These are phyloP conservation scores for Bassia scoparia DNA, from an alignment of 148 eudicot species.

Conservation along the genomic window DNA sequence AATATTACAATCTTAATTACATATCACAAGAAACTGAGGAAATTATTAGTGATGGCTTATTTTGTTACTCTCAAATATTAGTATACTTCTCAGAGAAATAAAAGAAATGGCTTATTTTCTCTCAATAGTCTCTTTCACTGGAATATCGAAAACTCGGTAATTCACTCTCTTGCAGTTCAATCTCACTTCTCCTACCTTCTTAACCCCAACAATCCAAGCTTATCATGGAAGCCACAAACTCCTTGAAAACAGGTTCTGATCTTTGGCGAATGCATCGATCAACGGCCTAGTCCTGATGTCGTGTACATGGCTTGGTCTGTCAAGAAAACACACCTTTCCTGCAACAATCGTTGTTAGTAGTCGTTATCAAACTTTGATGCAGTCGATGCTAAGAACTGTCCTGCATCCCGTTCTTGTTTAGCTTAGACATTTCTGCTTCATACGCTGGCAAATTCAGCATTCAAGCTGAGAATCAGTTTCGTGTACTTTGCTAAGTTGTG, in stretches of 20 bases:
- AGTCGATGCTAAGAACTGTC: constrained; percentile 56
- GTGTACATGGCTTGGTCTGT: constrained; percentile 48
- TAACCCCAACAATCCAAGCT: constrained; percentile 54
- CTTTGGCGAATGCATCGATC: constrained; percentile 52
- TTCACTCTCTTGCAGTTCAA: constrained; percentile 44
- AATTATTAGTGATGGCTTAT: background rate
- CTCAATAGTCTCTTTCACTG: background rate
- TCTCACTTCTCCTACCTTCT: constrained; percentile 47
- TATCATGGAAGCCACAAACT: constrained; percentile 56
- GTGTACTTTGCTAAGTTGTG: constrained; percentile 43
- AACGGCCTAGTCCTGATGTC: constrained; percentile 47
- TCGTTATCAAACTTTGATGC: constrained; percentile 52
- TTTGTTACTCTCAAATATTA: background rate
- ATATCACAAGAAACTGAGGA: background rate
- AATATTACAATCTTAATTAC: background rate
- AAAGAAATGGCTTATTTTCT: constrained; percentile 14
- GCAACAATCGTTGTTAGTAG: constrained; percentile 41
- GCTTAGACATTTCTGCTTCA: constrained; percentile 45
- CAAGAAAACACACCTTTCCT: constrained; percentile 53
- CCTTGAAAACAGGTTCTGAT: constrained; percentile 50
- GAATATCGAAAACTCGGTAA: constrained; percentile 16
- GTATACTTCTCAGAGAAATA: constrained; percentile 5
- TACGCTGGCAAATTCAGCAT: constrained; percentile 32
- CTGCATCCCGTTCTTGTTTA: constrained; percentile 46
- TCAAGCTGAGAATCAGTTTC: constrained; percentile 53